Base-by-base conservation (phyloP, 176 grass and related monocot species). In the Bolboschoenus planiculmis region DNA sequence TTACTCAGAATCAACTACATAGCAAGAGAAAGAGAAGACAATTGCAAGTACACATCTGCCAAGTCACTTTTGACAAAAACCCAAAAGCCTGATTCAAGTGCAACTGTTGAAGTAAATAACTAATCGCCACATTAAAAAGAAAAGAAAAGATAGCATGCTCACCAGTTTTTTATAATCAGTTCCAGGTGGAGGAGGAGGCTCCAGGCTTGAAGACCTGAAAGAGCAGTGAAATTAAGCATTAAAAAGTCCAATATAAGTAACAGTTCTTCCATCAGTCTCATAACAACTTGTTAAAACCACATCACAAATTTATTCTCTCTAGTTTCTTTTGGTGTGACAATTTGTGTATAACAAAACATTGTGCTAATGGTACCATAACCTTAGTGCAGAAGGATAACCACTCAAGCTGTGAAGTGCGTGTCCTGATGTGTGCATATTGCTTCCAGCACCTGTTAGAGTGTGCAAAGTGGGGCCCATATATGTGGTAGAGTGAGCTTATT, bases 341-440 rank as follows among this genome's bases (percentile, higher is more conserved):
- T 78, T 78, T 51, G 64, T 71, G 57, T 14, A 81, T 84, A 89
- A 90, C 56, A 75, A 88, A 92, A 83, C 23, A 76, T 86, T 98
- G 90, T 91, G 90, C 83, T 78, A 98, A 89, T 93, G 88, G 84
- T 91, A 89, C 92, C 76, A 85, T 93, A 95, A 98, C 96, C 92
- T 98, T 93, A 91, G 96, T 98, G 96, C 86, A 90, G 95, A 94
- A 84, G 92, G 83, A 93, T 91, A 98, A 87, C 84, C 92, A 95
- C 79, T 88, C 89, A 94, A 65, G 90, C 89, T 98, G 96, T 93
- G 90, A 95, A 92, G 86, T 91, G 96, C 88, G 89, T 95, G 89
- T 93, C 96, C 92, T 85, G 88, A 87, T 90, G 89, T 90, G 95
- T 98, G 87, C 89, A 88, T 88, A 89, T 95, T 95, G 90, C 96